Percentiles rank a stretch among this genome's conserved stretches.
These are phyloP conservation scores for Escovopsis sp. DNA, from an alignment of 2,329 filamentous ascomycete genomes.

Conservation along the genomic window DNA sequence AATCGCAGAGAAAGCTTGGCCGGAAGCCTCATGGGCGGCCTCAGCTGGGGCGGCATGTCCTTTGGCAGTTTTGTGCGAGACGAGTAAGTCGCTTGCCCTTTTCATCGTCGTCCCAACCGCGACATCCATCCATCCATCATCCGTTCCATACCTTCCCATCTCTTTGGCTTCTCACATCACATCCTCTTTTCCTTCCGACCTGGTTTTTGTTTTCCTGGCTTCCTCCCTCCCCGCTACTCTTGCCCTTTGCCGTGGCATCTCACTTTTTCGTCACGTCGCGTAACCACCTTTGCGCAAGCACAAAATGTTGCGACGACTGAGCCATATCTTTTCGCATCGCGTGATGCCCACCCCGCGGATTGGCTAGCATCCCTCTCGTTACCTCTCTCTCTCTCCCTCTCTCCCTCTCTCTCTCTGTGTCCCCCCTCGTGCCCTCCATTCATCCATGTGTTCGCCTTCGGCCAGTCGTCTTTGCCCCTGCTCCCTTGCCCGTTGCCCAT, in stretches of 20 bases:
- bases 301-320: neutral
- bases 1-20: slow-evolving; percentile 47
- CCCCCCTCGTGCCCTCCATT: neutral
- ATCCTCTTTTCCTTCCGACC: neutral
- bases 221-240: neutral
- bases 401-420: neutral
- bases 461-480: no score
- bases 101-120: neutral
- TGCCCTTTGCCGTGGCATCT: neutral
- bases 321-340: no score
- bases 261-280: neutral
- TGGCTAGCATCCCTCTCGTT: no score
- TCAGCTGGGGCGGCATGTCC: slow-evolving; percentile 95
- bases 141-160: neutral
- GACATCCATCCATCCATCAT: neutral
- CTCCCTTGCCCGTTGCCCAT: neutral
- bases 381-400: neutral
- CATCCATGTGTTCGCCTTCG: no score
- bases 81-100: slow-evolving; percentile 54
- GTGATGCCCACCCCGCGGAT: no score
- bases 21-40: slow-evolving; percentile 58
- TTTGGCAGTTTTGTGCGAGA: slow-evolving; percentile 95
- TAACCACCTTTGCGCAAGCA: neutral
- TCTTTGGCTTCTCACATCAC: neutral
- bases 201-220: no score